A percentile compares a stretch with the other conserved stretches of the same genome.
Evolutionary conservation across 352 stramenopile species (phyloP).

Genomic region (Globisporangium cystogenes): DNA sequence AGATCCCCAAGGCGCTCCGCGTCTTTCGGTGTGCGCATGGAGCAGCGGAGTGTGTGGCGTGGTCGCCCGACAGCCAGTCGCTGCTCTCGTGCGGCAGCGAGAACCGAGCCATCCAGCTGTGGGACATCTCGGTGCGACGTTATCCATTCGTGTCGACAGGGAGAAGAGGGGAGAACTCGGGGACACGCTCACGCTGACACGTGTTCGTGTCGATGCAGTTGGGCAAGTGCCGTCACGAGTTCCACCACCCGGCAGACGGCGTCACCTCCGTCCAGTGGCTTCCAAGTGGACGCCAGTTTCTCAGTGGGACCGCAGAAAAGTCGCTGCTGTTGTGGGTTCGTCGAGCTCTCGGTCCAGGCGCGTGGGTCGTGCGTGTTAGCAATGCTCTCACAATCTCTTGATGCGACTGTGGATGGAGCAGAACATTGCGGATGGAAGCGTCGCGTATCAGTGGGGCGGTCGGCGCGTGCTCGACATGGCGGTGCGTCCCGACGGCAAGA

Average conservation of each 20-base stretch:
- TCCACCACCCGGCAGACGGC: constrained; percentile 47
- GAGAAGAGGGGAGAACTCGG: no score
- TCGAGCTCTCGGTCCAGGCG: neutral
- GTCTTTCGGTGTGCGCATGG: constrained; percentile 42
- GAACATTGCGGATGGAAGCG: constrained; percentile 43
- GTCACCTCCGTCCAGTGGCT: constrained; percentile 54
- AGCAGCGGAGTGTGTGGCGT: constrained; percentile 49
- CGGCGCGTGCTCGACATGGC: constrained; percentile 52
- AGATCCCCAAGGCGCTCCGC: constrained; percentile 27
- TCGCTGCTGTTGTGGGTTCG: constrained; percentile 75
- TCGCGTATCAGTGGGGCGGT: constrained; percentile 65
- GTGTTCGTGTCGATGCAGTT: neutral
- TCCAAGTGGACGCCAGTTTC: constrained; percentile 48
- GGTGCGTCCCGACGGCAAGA: constrained; percentile 45
- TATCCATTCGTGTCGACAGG: neutral
- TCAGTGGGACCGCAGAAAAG: constrained; percentile 68
- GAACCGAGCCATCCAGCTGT: constrained; percentile 59
- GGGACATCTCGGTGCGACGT: constrained; percentile 39
- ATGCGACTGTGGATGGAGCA: constrained; percentile 9
- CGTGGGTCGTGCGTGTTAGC: neutral
- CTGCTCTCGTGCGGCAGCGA: constrained; percentile 52
- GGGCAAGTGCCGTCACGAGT: constrained; percentile 25
- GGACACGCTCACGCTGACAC: neutral
- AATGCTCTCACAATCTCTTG: neutral
- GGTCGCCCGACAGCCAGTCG: constrained; percentile 53